Conservation (phyloP, 192 early-diverging fungal genomes). For the Coemansia sp. region DNA sequence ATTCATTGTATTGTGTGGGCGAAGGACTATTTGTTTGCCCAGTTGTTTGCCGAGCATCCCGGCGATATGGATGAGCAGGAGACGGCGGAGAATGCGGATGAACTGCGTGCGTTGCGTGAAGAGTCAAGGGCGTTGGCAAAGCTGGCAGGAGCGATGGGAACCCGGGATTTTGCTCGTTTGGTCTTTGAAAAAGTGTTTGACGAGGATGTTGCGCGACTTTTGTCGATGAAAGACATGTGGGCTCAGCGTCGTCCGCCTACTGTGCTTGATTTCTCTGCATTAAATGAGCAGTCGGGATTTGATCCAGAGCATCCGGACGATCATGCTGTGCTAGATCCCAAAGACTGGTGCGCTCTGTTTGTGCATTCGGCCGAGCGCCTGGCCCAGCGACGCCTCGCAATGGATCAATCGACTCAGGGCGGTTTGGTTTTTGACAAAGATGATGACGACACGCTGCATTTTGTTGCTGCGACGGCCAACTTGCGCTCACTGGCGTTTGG, state of each 20-base stretch:
- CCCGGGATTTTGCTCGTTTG: slow-evolving; percentile 58
- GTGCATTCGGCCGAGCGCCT: slow-evolving; percentile 44
- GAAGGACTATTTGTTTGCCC: slow-evolving; percentile 92
- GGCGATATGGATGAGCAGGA: slow-evolving; percentile 51
- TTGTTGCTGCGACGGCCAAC: slow-evolving; percentile 92
- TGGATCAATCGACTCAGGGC: not conserved
- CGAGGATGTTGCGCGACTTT: slow-evolving; percentile 74
- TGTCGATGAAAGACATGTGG: slow-evolving; percentile 91
- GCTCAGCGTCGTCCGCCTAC: slow-evolving; percentile 67
- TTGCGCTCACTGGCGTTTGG: slow-evolving; percentile 80
- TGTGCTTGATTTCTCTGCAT: slow-evolving; percentile 55
- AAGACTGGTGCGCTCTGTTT: slow-evolving; percentile 73
- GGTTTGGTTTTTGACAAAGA: slow-evolving; percentile 93
- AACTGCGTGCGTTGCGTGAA: slow-evolving; percentile 68
- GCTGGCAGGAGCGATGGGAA: slow-evolving; percentile 64
- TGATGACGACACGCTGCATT: slow-evolving; percentile 84
- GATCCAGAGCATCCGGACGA: slow-evolving; percentile 57
- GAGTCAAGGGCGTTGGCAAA: slow-evolving; percentile 73
- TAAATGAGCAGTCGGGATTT: slow-evolving; percentile 27
- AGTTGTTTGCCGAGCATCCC: slow-evolving; percentile 63
- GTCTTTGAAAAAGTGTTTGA: slow-evolving; percentile 83
- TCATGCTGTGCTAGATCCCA: slow-evolving; percentile 41
- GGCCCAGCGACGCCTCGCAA: slow-evolving; percentile 10
- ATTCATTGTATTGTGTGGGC: slow-evolving; percentile 99
- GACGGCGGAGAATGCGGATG: slow-evolving; percentile 61